These are phyloP conservation scores for Euphorbia celastroides DNA, from an alignment of 441 rosid species.

Conservation along the genomic window DNA sequence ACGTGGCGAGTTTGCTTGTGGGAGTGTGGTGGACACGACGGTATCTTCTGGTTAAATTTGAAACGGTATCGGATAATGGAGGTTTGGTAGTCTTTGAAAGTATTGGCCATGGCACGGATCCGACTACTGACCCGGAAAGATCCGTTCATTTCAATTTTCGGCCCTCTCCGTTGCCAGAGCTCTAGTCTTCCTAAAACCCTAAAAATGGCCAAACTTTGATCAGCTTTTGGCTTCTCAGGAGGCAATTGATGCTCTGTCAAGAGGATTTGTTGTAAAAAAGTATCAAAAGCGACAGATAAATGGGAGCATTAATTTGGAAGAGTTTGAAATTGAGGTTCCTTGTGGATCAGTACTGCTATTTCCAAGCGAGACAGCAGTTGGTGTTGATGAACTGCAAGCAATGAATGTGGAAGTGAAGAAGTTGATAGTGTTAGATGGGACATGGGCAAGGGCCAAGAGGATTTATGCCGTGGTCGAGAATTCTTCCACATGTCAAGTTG, in stretches of 20 bases:
- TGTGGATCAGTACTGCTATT: slow-evolving; percentile 62
- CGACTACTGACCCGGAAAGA: slow-evolving; percentile 26
- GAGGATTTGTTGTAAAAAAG: slow-evolving; percentile 61
- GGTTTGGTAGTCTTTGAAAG: background rate
- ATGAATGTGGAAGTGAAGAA: slow-evolving; percentile 43
- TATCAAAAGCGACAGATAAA: too few species aligned
- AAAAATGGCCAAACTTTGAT: slow-evolving; percentile 41
- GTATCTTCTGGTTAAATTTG: background rate
- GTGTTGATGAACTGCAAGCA: slow-evolving; percentile 38
- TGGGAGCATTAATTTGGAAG: too few species aligned
- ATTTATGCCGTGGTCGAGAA: slow-evolving; percentile 80
- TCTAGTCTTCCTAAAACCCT: slow-evolving; percentile 26
- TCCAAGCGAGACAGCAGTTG: slow-evolving; percentile 49
- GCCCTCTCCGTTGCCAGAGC: slow-evolving; percentile 13
- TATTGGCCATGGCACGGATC: slow-evolving; percentile 18
- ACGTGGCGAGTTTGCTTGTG: background rate
- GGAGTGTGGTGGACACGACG: slow-evolving; percentile 14
- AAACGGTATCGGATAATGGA: background rate
- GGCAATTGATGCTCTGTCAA: slow-evolving; percentile 39
- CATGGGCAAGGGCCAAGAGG: slow-evolving; percentile 76
- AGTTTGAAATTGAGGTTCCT: slow-evolving; percentile 47
- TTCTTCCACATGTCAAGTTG: slow-evolving; percentile 70
- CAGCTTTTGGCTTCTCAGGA: slow-evolving; percentile 32
- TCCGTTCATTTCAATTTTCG: slow-evolving; percentile 5
- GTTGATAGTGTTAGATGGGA: slow-evolving; percentile 79